These are phyloP conservation scores for Populus pruinosa DNA, from an alignment of 345 rosid genomes.

Conservation along the genomic window DNA sequence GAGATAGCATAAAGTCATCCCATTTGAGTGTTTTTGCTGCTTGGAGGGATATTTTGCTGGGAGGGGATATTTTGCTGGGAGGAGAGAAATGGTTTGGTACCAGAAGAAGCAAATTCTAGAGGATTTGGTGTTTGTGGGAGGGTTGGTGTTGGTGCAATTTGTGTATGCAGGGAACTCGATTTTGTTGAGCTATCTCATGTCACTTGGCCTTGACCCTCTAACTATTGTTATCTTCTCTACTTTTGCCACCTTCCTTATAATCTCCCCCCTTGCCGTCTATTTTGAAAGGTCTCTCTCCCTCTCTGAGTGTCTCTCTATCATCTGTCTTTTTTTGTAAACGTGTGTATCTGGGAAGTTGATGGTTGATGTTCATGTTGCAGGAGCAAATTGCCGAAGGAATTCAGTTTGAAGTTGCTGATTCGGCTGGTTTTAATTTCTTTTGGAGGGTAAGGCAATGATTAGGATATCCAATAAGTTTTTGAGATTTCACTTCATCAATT, in stretches of 20 bases:
- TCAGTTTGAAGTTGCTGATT: constrained; percentile 46
- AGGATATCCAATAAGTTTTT: neutral
- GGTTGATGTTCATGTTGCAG: constrained; percentile 33
- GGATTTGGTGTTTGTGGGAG: constrained; percentile 53
- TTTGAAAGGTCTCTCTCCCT: constrained; percentile 60
- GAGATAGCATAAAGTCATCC: neutral
- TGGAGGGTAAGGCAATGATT: constrained; percentile 55
- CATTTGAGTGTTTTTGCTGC: neutral
- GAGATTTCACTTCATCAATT: neutral
- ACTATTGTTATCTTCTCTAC: constrained; percentile 66
- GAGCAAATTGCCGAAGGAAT: constrained; percentile 65
- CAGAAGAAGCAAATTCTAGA: constrained; percentile 45
- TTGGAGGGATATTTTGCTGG: neutral
- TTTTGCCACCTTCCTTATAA: constrained; percentile 64
- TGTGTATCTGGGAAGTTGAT: neutral
- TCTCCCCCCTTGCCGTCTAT: constrained; percentile 60
- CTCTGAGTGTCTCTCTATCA: neutral
- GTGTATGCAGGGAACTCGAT: constrained; percentile 60
- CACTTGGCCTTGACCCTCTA: constrained; percentile 61
- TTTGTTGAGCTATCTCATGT: constrained; percentile 70
- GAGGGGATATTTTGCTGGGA: neutral
- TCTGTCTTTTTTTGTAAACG: neutral
- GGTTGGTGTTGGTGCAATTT: constrained; percentile 61
- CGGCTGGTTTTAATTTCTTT: constrained; percentile 71
- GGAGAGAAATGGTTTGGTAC: constrained; percentile 20